phyloP scores from a whole-genome alignment of 805 yeast genomes.

The Diddensiella caesifluorescens region DNA sequence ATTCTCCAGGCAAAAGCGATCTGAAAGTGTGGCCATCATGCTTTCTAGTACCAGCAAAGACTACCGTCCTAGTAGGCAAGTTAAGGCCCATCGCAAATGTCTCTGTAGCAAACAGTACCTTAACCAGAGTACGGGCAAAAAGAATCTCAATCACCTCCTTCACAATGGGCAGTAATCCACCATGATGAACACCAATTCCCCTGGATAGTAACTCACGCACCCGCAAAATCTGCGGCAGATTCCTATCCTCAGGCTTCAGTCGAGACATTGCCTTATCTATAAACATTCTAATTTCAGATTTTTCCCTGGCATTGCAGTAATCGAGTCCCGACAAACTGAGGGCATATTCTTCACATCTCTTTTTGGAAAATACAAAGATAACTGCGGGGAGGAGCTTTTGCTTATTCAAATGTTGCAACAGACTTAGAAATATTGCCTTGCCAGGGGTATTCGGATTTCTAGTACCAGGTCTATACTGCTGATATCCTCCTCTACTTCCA shows the following conservation, averaged over 20 bases:
- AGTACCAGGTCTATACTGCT: slow-evolving; percentile 8
- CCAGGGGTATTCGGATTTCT: slow-evolving; percentile 47
- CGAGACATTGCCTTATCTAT: slow-evolving; percentile 85
- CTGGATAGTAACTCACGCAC: slow-evolving; percentile 77
- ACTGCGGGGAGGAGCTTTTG: slow-evolving; percentile 84
- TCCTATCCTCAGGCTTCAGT: slow-evolving; percentile 85
- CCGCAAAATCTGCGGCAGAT: slow-evolving; percentile 82
- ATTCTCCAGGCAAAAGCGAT: slow-evolving; percentile 87
- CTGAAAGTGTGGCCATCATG: slow-evolving; percentile 87
- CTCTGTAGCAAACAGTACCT: slow-evolving; percentile 93
- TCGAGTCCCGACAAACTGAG: slow-evolving; percentile 67
- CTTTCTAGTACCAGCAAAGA: slow-evolving; percentile 76
- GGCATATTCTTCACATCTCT: slow-evolving; percentile 90
- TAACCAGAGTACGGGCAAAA: slow-evolving; percentile 79
- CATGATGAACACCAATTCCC: slow-evolving; percentile 95
- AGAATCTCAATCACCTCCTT: slow-evolving; percentile 90
- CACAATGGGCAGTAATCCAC: slow-evolving; percentile 88
- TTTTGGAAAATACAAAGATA: slow-evolving; percentile 87
- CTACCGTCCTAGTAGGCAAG: slow-evolving; percentile 93
- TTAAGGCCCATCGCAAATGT: slow-evolving; percentile 99
- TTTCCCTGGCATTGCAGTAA: slow-evolving; percentile 78
- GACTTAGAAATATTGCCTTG: slow-evolving; percentile 68
- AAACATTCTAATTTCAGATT: slow-evolving; percentile 89
- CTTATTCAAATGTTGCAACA: slow-evolving; percentile 64
- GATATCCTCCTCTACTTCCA: slow-evolving; percentile 22